Evolutionary conservation across 2,329 filamentous ascomycete genomes (phyloP), one percentile per base, ranked within the genome.

Genomic region (Aphanoascus verrucosus): DNA sequence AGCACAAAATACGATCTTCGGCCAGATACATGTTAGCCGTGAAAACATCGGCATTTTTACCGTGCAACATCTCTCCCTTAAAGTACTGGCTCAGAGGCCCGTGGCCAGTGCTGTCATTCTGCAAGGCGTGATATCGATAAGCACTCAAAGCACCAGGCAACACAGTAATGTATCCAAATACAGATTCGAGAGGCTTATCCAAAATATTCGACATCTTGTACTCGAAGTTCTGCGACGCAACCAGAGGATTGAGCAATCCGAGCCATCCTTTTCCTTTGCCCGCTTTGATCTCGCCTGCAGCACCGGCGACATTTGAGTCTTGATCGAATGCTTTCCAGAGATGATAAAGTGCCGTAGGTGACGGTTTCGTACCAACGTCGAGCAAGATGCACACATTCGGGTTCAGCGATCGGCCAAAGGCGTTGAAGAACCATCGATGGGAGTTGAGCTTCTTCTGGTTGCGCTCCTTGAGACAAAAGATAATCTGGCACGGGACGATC

Each of bases 201-300:
- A 98, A 77, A 63, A 98, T 98, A 63, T 98, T 98, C 40, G 89
- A 95, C 88, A 98, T 96, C 71, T 98, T 98, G 76, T 98, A 98
- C 74, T 98, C 93, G 61, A 98, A 98, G 67, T 98, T 98, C 64
- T 98, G 93, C 44, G 89, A 94, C 0, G 93, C 93, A 14, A 98
- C 91, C 5, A 98, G 77, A 0, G 93, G 93, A 63, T 98, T 98
- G 44, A 98, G 74, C 14, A 98, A 77, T 58, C 91, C 88, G 4
- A 82, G 74, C 65, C 88, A 90, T 20, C 80, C 83, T 60, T 84
- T 88, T 6, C 93, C 93, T 68, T 96, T 94, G 72, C 94, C 94
- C 0, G 93, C 93, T 67, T 91, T 95, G 70, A 98, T 98, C 69
- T 98, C 93, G 60, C 93, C 93, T 59, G 93, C 96, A 23, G 93